Evolutionary conservation across 495 filamentous ascomycete genomes (phyloP).

Genomic region (Rhypophila decipiens): DNA sequence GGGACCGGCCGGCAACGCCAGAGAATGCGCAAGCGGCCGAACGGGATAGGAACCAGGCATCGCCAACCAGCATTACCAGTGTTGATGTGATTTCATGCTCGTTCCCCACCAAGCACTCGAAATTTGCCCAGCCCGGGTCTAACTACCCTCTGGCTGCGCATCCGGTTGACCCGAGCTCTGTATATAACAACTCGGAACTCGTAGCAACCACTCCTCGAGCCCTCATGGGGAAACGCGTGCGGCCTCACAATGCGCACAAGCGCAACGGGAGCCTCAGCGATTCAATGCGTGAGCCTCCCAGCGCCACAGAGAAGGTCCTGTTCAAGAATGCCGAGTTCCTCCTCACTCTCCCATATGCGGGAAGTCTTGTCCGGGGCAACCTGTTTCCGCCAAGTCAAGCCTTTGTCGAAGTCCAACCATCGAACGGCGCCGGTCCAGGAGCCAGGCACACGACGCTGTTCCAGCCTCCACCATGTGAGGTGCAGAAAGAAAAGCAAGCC

Average conservation of each 20-base stretch:
- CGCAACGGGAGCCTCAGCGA: conserved; percentile 64
- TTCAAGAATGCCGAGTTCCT: conserved; percentile 51
- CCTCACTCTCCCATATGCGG: conserved; percentile 63
- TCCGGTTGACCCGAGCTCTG: conserved; percentile 50
- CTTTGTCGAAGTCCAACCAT: conserved; percentile 65
- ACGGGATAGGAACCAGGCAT: conserved; percentile 32
- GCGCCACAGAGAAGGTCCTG: conserved; percentile 40
- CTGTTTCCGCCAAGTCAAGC: conserved; percentile 69
- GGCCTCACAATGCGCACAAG: conserved; percentile 41
- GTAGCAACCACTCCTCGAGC: conserved; percentile 47
- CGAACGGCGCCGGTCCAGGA: conserved; percentile 33
- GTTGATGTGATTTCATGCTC: conserved; percentile 74
- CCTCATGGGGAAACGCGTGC: conserved; percentile 46
- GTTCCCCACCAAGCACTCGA: conserved; percentile 60
- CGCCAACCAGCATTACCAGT: conserved; percentile 47
- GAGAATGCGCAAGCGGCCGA: conserved; percentile 21
- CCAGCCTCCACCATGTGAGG: conserved; percentile 29
- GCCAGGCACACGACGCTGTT: conserved; percentile 43
- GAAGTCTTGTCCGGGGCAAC: conserved; percentile 79
- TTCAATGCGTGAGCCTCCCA: conserved; percentile 69
- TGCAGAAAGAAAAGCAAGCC: conserved; percentile 32
- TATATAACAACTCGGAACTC: conserved; percentile 37
- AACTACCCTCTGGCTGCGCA: conserved; percentile 52
- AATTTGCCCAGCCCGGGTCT: conserved; percentile 36
- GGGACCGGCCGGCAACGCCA: conserved; percentile 36